These are phyloP conservation scores for Ammopiptanthus mongolicus DNA, from an alignment of 306 rosid species.

Conservation along the genomic window DNA sequence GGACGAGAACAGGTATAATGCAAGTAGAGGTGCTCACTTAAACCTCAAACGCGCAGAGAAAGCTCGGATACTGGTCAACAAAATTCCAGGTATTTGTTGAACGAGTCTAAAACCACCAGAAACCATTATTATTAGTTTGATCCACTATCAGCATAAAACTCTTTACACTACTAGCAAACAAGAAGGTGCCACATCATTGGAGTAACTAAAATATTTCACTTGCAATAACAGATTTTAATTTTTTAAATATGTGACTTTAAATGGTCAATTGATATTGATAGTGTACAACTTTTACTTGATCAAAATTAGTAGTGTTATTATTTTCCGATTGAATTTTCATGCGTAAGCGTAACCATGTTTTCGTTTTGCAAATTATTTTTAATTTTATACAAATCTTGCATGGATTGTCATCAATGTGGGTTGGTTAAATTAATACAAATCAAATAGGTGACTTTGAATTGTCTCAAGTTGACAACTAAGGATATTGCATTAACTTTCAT, in stretches of 20 bases:
- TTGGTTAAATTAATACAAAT: not conserved
- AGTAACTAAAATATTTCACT: not conserved
- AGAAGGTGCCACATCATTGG: not conserved
- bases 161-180: not conserved
- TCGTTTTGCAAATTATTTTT: not conserved
- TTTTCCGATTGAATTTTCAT: not conserved
- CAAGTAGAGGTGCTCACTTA: conserved; percentile 96
- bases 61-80: conserved; percentile 83
- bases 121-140: not conserved
- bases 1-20: conserved; percentile 97
- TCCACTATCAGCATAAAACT: not conserved
- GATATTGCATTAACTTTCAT: not conserved
- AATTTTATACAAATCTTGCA: not conserved
- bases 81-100: conserved; percentile 66
- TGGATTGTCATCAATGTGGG: not conserved
- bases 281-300: not conserved
- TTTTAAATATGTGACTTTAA: not conserved
- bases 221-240: not conserved
- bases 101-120: not conserved
- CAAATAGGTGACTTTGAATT: not conserved
- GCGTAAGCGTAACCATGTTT: not conserved
- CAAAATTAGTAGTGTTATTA: not conserved
- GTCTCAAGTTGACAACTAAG: not conserved
- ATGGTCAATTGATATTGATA: not conserved
- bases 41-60: conserved; percentile 96